Evolutionary conservation across 2,329 filamentous ascomycete species (phyloP).

Genomic region (Aspergillus terreus): DNA sequence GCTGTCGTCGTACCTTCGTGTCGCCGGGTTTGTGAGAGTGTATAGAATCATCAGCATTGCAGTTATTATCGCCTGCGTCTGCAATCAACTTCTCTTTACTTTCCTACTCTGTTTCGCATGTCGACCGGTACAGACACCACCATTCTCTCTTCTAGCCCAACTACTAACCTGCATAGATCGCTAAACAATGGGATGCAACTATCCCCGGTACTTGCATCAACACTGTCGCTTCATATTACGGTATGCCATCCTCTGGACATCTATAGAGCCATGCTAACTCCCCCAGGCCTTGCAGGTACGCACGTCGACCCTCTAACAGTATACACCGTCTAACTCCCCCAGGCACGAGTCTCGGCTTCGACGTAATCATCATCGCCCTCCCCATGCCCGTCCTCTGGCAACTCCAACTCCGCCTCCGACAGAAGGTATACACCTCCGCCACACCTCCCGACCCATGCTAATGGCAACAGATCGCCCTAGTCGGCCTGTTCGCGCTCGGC

Average conservation of each 20-base stretch:
- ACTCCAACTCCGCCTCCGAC: conserved; percentile 12
- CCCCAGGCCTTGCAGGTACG: conserved; percentile 8
- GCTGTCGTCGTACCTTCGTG: conserved; percentile 46
- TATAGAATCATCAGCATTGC: conserved; percentile 34
- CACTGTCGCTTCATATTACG: conserved; percentile 43
- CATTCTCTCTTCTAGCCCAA: too few species aligned
- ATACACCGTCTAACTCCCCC: neutral
- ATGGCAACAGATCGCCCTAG: conserved; percentile 36
- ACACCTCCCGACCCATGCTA: neutral
- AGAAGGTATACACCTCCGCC: conserved; percentile 11
- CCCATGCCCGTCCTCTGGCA: conserved; percentile 22
- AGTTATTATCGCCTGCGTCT: conserved; percentile 32
- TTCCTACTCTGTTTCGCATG: conserved; percentile 25
- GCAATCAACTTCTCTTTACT: conserved; percentile 39
- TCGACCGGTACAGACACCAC: conserved; percentile 18
- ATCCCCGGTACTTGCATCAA: conserved; percentile 40
- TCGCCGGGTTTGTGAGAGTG: conserved; percentile 36
- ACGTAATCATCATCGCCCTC: conserved; percentile 22
- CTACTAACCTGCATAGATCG: conserved; percentile 16
- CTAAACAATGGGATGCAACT: conserved; percentile 42
- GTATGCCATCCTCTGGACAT: too few species aligned
- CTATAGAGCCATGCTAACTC: neutral
- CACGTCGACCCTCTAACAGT: neutral
- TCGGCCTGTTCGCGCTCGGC: conserved; percentile 47
- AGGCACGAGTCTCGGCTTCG: conserved; percentile 22